Conservation (phyloP, 1,284 basidiomycete species). For the Cryptococcus sp. region DNA sequence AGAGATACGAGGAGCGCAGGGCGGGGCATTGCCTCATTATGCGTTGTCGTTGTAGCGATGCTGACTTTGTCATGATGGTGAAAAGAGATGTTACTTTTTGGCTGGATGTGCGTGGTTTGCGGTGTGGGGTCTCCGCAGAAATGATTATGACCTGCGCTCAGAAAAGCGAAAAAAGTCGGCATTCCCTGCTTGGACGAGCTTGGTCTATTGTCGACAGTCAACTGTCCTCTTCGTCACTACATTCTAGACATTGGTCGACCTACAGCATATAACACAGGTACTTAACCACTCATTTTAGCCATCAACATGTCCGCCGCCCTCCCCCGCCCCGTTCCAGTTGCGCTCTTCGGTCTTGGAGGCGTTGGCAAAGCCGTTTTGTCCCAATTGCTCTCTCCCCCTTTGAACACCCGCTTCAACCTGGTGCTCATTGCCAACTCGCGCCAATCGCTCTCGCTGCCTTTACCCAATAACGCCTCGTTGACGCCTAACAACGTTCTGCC, state of each 20-base stretch:
- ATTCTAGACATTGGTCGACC: neutral
- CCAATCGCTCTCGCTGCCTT: slow-evolving; percentile 63
- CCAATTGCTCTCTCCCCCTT: slow-evolving; percentile 65
- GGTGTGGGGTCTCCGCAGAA: too few species aligned
- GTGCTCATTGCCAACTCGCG: slow-evolving; percentile 78
- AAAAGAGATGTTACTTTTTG: neutral
- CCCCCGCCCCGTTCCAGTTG: slow-evolving; percentile 58
- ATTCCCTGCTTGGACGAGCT: neutral
- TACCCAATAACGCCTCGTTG: slow-evolving; percentile 44
- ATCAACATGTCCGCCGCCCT: slow-evolving; percentile 24
- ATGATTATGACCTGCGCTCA: too few species aligned
- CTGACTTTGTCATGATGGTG: neutral
- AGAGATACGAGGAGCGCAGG: neutral
- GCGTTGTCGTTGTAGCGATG: neutral
- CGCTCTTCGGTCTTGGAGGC: slow-evolving; percentile 81
- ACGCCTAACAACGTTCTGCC: slow-evolving; percentile 54
- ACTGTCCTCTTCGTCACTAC: neutral
- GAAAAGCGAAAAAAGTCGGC: slow-evolving; percentile 1
- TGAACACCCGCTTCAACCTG: slow-evolving; percentile 66
- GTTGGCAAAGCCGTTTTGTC: slow-evolving; percentile 81
- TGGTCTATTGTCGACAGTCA: neutral
- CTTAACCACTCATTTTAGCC: neutral
- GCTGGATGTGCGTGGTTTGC: neutral
- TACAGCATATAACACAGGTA: neutral
- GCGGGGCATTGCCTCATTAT: slow-evolving; percentile 16